Evolutionary conservation across 192 early-diverging fungal genomes (phyloP), one percentile per base, ranked within the genome.

Genomic region (Thamnidium elegans): DNA sequence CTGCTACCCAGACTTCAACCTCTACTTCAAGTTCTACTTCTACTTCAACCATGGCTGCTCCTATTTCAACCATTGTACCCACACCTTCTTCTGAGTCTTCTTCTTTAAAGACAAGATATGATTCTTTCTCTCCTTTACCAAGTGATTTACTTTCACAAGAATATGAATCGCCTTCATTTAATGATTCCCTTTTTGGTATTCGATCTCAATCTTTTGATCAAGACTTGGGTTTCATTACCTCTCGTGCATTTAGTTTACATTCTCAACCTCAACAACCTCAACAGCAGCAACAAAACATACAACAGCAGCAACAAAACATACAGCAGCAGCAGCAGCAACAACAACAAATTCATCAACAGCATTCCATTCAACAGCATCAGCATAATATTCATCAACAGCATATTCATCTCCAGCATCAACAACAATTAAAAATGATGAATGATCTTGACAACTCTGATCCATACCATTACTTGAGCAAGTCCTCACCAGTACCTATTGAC

Each of bases 141-240:
- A 78, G 77, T 34, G 81, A 86, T 48, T 56, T 86, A 4, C 66
- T 86, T 31, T 81, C 84, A 17, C 77, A 79, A 55, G 68, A 64
- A 26, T 70, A 51, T 23, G 56, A 70, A 34, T 34, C 31, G 10
- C 47, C 55, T 34, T 55, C 59, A 14, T 26, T 48, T 3, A 71
- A 63, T 61, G 76, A 75, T 69, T 67, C 68, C 63, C 68, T 61
- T 1, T 73, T 81, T 71, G 68, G 47, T 46, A 26, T 68, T 23
- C 66, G 71, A 31, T 65, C 69, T 15, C 62, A 78, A 46, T 72
- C 66, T 8, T 73, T 81, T 71, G 69, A 79, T 63, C 68, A 55
- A n/a, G 68, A 70, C 31, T 19, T 70, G 6, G 55, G 62, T 30
- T 53, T 70, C 19, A 63, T 70, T 48, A 46, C 65, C 15, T 55